Base-by-base conservation (phyloP, 2,329 filamentous ascomycete genomes). In the Gaeumannomyces sp. region DNA sequence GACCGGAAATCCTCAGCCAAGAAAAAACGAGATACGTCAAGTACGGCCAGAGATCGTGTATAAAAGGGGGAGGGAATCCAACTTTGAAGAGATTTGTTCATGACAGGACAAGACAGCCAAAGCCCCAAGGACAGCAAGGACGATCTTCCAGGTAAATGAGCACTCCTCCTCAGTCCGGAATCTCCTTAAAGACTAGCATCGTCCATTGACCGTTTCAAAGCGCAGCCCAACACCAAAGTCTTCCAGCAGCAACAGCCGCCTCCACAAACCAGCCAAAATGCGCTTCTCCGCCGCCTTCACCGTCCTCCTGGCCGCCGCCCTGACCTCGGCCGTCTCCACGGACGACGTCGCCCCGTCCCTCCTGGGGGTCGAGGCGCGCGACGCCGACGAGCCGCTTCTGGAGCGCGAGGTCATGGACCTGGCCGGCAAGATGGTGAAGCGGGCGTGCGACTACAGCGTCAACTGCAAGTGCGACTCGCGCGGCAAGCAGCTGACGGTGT, bases 391-490 rank as follows among this genome's bases (percentile, higher is more conserved):
- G 10, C 38, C 59, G 25, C 50, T 31, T 28, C 45, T n/a, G 45
- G 45, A n/a, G 45, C 22, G 45, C n/a, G 61, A 62, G 13, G 63
- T 62, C 60, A 45, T 63, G 28, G 33, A 59, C 10, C 13, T 63
- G 22, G 33, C 67, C 2, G 64, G 64, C 35, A 31, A 33, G 29
- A 45, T 53, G 33, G 22, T 25, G 3, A 69, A 68, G 61, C 67
- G 68, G 11, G 68, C 68, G 33, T 70, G 70, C 67, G 59, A 50
- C 63, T 66, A 69, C 64, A 71, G 68, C 58, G 45, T 53, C 45
- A 68, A 69, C 11, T 71, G 70, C 69, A 68, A 67, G 62, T 72
- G 70, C 64, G 67, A 69, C 65, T 70, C 66, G 65, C 67, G 68
- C 57, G 66, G 67, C 8, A 66, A 67, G 60, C 70, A 71, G 68